These are phyloP conservation scores for Glutinoglossum americanum DNA, from an alignment of 495 filamentous ascomycete genomes.

Conservation along the genomic window DNA sequence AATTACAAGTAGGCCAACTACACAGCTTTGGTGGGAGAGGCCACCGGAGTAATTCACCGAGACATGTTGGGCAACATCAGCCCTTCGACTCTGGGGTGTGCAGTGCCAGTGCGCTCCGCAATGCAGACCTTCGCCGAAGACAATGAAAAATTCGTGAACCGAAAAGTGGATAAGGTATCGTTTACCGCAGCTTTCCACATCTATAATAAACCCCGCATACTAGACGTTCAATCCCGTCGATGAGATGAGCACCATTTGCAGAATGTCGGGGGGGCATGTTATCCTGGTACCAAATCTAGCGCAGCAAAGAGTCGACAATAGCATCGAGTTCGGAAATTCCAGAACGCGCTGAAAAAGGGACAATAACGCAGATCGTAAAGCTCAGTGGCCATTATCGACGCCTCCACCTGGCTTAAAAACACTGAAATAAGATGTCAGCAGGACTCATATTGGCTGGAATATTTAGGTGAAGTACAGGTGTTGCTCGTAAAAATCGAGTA, in stretches of 20 bases:
- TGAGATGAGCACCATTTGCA: not conserved
- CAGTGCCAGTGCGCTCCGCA: no score
- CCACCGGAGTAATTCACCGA: no score
- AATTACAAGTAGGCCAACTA: no score
- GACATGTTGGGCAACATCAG: no score
- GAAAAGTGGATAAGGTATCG: no score
- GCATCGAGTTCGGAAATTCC: not conserved
- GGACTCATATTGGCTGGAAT: not conserved
- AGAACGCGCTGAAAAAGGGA: not conserved
- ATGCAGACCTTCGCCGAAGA: no score
- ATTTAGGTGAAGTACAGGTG: constrained; percentile 11
- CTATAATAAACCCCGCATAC: no score
- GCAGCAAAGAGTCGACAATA: not conserved
- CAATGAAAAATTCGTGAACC: no score
- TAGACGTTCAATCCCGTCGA: no score
- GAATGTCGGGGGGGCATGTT: not conserved
- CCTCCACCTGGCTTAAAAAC: not conserved
- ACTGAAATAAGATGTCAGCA: not conserved
- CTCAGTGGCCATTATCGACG: not conserved
- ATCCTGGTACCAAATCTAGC: not conserved
- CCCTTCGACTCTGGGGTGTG: no score
- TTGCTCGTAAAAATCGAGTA: constrained; percentile 18
- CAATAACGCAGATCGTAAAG: not conserved
- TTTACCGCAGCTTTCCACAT: no score
- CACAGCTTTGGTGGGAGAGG: no score